These are phyloP conservation scores for Blastobotrys raffinosifermentans DNA, from an alignment of 1,139 yeast species.

Conservation along the genomic window DNA sequence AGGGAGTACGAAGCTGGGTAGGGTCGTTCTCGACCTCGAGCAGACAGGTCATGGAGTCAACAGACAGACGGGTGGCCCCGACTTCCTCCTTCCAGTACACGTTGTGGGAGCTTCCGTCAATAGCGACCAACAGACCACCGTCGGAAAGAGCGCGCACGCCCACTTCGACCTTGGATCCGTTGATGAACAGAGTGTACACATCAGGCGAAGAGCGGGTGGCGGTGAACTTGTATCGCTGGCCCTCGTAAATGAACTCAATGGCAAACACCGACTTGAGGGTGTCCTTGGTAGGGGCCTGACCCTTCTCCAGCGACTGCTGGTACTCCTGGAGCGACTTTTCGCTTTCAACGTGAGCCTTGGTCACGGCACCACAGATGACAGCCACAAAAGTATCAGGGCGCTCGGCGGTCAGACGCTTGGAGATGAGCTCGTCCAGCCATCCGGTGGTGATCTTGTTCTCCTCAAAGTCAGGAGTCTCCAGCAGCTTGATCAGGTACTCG, in stretches of 20 bases:
- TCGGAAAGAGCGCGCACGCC: conserved; percentile 85
- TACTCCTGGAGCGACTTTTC: conserved; percentile 68
- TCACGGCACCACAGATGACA: conserved; percentile 94
- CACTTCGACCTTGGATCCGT: conserved; percentile 85
- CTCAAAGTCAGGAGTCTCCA: conserved; percentile 95
- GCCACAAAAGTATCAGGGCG: conserved; percentile 91
- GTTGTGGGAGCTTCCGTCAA: conserved; percentile 91
- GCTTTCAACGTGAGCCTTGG: conserved; percentile 81
- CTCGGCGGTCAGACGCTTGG: conserved; percentile 90
- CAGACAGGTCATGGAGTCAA: conserved; percentile 89
- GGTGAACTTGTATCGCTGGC: conserved; percentile 86
- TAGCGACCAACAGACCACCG: conserved; percentile 83
- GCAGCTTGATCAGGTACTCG: conserved; percentile 86
- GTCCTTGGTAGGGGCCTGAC: conserved; percentile 86
- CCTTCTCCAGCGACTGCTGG: conserved; percentile 73
- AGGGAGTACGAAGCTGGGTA: conserved; percentile 95
- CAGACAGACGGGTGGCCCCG: conserved; percentile 90
- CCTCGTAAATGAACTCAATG: conserved; percentile 92
- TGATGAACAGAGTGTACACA: conserved; percentile 79
- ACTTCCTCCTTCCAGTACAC: conserved; percentile 98
- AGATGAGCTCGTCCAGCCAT: conserved; percentile 94
- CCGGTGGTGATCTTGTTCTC: conserved; percentile 96
- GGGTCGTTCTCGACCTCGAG: conserved; percentile 96
- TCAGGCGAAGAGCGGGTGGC: conserved; percentile 89
- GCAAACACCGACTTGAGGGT: conserved; percentile 82